Base-by-base conservation (phyloP, 2,329 filamentous ascomycete species). In the Colletotrichum lini region DNA sequence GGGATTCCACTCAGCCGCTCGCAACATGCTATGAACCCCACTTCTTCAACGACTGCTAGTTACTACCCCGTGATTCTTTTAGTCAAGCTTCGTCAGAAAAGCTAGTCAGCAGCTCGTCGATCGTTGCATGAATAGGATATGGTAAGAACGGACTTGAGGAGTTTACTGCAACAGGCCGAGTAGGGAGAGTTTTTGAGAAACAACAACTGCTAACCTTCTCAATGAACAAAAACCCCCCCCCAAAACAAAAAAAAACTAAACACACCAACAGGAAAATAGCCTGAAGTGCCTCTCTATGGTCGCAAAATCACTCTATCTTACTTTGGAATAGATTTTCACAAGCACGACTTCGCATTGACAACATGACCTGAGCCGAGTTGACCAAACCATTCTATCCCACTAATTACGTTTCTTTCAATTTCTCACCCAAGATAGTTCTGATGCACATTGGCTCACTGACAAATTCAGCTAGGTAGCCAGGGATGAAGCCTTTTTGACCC, bases 231-330 rank as follows among this genome's bases (percentile, higher is more conserved):
- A 23, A 49, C n/a, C n/a, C n/a, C n/a, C n/a, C n/a, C n/a, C n/a
- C n/a, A n/a, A n/a, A n/a, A 49, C 3, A 13, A 13, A 4, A 0
- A 18, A 10, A 3, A 21, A 47, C 12, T 4, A 49, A 23, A 12
- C 8, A 49, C 12, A 21, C 4, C 6, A 23, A 21, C 21, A 13
- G 23, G 26, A 4, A 26, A 26, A 49, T 8, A 49, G 45, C 45
- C 12, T 6, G 2, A 0, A 21, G 21, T 5, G 21, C 4, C n/a
- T 12, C n/a, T 47, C 18, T 18, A n/a, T 2, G 2, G 3, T 10
- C 3, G n/a, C 12, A 12, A 49, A 21, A 12, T n/a, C 21, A 10
- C n/a, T 49, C 7, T 49, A 2, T 21, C 21, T 21, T 10, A 21
- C 45, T 47, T 9, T 2, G 12, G 6, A 5, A 49, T n/a, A n/a